Base-by-base conservation (phyloP, 768 basidiomycete genomes). In the Russula lepida region DNA sequence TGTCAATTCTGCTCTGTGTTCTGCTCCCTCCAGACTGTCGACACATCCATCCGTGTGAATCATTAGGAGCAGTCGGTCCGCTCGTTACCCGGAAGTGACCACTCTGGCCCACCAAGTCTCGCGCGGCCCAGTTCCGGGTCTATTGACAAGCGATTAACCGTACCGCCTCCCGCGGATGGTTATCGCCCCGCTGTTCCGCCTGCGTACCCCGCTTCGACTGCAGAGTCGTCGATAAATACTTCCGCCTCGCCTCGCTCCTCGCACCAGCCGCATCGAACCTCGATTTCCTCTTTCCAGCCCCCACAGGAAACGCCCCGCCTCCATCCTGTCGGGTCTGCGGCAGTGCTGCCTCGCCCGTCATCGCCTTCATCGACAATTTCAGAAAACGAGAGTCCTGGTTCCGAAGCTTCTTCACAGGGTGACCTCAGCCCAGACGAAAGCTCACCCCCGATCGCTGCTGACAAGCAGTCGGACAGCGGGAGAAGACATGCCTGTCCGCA, bases 401-500 rank as follows among this genome's bases (percentile, higher is more conserved):
- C 64, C 21, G 54, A 56, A 23, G 41, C 62, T 21, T 52, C 56
- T 27, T 53, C 59, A 12, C 59, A 56, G 39, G 54, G 56, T 44
- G 61, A 57, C 30, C 62, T 63, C 41, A 64, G 58, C 54, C 56
- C 59, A 41, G 55, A 52, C 27, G 49, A 57, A 11, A 57, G 39
- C 19, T 27, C 33, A 15, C 48, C 59, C 32, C 30, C 54, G 39
- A 54, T 46, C 44, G n/a, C 62, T 19, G 60, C 60, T 48, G 57
- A 62, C 58, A 59, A 32, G 59, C 54, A 60, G 8, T 54, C 54
- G 46, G 55, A 65, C 33, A 69, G 66, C 56, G 71, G 68, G 44
- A 66, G 65, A 58, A 62, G 69, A 33, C 75, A 76, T 41, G 65
- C 67, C 30, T 76, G 75, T 63, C 69, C 69, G 1, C 79, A 78